Percentiles rank a stretch among this genome's conserved stretches.
Evolutionary conservation across 202 grass and related monocot genomes (phyloP).

Genomic region (Brachypodium distachyon): DNA sequence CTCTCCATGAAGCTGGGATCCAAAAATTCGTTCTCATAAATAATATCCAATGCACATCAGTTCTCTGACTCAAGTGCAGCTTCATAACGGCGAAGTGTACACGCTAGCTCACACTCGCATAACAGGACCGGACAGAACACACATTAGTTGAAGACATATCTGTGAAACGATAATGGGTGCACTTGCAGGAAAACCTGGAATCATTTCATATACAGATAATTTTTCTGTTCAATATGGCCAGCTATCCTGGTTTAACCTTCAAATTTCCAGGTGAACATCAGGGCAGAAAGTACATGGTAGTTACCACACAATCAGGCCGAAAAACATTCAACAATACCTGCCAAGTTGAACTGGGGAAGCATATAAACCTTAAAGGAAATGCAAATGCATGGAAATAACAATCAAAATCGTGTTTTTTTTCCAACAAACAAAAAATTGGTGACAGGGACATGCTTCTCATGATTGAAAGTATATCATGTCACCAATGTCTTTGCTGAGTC

Average conservation of each 20-base stretch:
- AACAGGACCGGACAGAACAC: background rate
- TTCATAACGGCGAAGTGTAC: background rate
- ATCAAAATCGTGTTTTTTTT: background rate
- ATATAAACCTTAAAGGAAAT: background rate
- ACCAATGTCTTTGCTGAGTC: background rate
- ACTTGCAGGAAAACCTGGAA: background rate
- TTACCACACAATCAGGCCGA: background rate
- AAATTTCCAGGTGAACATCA: background rate
- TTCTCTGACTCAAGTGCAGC: background rate
- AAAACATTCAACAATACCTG: background rate
- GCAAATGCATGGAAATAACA: slow-evolving; percentile 17
- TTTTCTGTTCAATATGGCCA: background rate
- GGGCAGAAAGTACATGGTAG: background rate
- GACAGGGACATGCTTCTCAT: background rate
- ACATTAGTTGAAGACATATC: background rate
- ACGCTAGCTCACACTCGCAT: background rate
- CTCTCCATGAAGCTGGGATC: too few species aligned
- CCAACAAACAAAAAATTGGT: background rate
- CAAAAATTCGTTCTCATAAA: too few species aligned
- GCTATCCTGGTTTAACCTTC: background rate
- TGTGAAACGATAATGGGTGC: background rate
- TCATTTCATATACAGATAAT: background rate
- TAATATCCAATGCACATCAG: background rate
- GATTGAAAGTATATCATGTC: background rate
- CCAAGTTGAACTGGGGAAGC: background rate